Percentiles rank a stretch among this genome's conserved stretches.
These are phyloP conservation scores for Stachybotrys chartarum DNA, from an alignment of 2,329 filamentous ascomycete species.

Conservation along the genomic window DNA sequence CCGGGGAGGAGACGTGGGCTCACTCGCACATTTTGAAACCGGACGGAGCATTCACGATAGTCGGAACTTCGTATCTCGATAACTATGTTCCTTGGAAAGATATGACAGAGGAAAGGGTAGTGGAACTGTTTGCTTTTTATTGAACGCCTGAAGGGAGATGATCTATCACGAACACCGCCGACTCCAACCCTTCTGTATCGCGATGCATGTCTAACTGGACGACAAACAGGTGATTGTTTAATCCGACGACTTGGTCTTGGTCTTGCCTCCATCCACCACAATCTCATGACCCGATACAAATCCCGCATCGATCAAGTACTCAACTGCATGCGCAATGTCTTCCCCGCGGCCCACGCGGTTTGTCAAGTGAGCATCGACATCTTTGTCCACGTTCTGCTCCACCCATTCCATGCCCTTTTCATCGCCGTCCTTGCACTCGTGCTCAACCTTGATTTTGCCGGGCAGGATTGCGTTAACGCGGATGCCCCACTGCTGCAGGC, in stretches of 20 bases:
- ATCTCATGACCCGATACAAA: conserved; percentile 21
- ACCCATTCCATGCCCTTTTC: conserved; percentile 31
- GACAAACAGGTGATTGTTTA: no score
- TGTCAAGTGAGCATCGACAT: conserved; percentile 32
- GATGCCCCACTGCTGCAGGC: conserved; percentile 21
- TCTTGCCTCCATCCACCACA: conserved; percentile 17
- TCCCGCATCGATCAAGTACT: conserved; percentile 24
- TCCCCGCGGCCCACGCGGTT: conserved; percentile 36
- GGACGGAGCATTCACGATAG: background rate
- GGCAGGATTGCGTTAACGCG: conserved; percentile 33
- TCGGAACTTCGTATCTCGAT: background rate
- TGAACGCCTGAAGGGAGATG: background rate
- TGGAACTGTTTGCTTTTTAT: background rate
- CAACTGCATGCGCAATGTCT: conserved; percentile 34
- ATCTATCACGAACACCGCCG: no score
- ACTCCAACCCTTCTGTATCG: no score
- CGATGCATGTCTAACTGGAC: no score
- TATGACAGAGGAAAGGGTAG: background rate
- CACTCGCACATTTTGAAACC: no score
- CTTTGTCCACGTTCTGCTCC: conserved; percentile 23
- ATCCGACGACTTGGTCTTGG: conserved; percentile 12
- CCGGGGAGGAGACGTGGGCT: no score
- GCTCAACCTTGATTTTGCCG: conserved; percentile 36
- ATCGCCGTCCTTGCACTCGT: conserved; percentile 36
- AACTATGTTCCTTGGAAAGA: background rate